These are phyloP conservation scores for Hymenoscyphus repandus DNA, from an alignment of 2,329 filamentous ascomycete genomes.

Conservation along the genomic window DNA sequence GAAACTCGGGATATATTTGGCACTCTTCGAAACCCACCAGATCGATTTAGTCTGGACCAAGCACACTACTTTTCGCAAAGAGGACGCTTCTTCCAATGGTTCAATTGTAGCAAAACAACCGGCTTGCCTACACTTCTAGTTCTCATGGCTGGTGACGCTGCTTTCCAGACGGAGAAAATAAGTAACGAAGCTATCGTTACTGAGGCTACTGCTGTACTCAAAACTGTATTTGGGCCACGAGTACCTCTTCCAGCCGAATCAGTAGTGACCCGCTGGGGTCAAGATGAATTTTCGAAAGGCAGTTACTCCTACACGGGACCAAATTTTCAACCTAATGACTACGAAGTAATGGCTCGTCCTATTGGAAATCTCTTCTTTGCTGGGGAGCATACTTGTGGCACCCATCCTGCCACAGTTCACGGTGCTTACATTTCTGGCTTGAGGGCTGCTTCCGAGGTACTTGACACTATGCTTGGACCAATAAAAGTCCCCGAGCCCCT, in stretches of 20 bases:
- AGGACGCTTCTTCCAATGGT: slow-evolving; percentile 96
- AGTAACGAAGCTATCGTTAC: slow-evolving; percentile 69
- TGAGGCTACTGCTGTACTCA: slow-evolving; percentile 76
- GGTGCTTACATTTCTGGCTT: slow-evolving; percentile 93
- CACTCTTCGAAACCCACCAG: slow-evolving; percentile 69
- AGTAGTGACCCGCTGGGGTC: slow-evolving; percentile 87
- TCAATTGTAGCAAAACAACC: slow-evolving; percentile 87
- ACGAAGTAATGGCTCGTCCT: slow-evolving; percentile 81
- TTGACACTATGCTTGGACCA: slow-evolving; percentile 74
- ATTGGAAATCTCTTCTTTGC: slow-evolving; percentile 91
- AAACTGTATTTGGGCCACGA: slow-evolving; percentile 63
- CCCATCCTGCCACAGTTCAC: slow-evolving; percentile 94
- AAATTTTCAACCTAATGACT: slow-evolving; percentile 77
- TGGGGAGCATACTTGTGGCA: slow-evolving; percentile 92
- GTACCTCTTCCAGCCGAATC: slow-evolving; percentile 79
- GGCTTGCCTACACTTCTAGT: slow-evolving; percentile 84
- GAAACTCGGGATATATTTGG: slow-evolving; percentile 88
- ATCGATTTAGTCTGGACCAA: slow-evolving; percentile 67
- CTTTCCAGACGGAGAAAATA: slow-evolving; percentile 76
- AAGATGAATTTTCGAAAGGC: slow-evolving; percentile 84
- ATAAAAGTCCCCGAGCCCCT: slow-evolving; percentile 73
- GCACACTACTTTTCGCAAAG: slow-evolving; percentile 72
- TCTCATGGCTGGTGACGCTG: slow-evolving; percentile 92
- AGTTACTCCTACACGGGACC: slow-evolving; percentile 94
- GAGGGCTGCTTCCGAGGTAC: slow-evolving; percentile 79